Percentiles rank a stretch among this genome's conserved stretches.
phyloP scores from a whole-genome alignment of 73 alveolate species.

The Uronychia setigera region DNA sequence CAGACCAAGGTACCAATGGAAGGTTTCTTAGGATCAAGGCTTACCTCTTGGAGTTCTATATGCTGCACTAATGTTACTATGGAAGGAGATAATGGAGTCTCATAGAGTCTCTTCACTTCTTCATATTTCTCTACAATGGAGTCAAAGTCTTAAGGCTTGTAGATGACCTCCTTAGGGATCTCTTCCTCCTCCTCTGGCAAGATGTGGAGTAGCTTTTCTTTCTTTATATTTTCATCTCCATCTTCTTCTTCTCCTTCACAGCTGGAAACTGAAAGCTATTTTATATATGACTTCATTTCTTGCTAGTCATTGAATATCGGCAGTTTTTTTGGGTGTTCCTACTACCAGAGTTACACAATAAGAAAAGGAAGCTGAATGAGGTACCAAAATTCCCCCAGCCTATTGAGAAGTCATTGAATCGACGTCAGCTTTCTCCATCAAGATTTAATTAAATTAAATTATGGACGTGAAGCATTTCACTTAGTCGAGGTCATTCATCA shows the following conservation, averaged over 20 bases:
- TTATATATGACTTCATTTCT: background rate
- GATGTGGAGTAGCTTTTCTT: background rate
- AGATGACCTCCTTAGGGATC: background rate
- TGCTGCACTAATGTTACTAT: background rate
- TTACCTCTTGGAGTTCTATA: background rate
- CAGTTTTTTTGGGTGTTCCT: background rate
- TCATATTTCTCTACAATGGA: background rate
- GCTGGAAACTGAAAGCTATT: background rate
- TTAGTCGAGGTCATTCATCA: background rate
- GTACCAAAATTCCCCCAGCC: too few relatives aligned
- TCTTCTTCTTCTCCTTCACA: background rate
- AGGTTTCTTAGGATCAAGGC: background rate
- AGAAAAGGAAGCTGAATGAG: background rate
- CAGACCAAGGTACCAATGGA: background rate
- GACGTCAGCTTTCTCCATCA: background rate
- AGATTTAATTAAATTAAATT: too few relatives aligned
- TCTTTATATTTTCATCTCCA: background rate
- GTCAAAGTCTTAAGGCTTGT: background rate
- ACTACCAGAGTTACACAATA: background rate
- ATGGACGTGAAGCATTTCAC: too few relatives aligned
- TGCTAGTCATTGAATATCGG: background rate
- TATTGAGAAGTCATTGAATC: too few relatives aligned
- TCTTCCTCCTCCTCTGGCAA: background rate
- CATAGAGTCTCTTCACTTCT: background rate
- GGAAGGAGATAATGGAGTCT: background rate